Base-by-base conservation (phyloP, 148 eudicot genomes). In the Linanthus parryae region DNA sequence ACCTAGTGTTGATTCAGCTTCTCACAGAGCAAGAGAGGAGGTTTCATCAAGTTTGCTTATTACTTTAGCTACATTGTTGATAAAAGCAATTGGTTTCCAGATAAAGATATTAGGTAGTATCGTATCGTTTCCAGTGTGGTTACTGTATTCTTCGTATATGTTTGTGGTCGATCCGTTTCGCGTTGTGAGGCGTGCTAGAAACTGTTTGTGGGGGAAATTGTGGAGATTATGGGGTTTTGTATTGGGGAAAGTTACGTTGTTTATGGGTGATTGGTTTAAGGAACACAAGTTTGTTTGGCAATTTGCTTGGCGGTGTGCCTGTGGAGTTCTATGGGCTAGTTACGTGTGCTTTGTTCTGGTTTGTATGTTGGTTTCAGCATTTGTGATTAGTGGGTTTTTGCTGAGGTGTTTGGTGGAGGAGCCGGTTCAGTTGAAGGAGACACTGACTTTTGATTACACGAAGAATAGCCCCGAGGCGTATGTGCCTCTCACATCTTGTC, bases 381-480 rank as follows among this genome's bases (percentile, higher is more conserved):
- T 91, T 66, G 60, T 86, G 18, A 24, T 81, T 15, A 69, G 94
- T 70, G 89, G 84, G 36, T 19, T 91, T 44, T 15, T 77, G 19
- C 50, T 70, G 80, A 86, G 77, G 61, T 44, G 44, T 63, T 47
- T 86, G 48, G 84, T 81, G 16, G 82, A 80, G 54, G 86, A 91
- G 47, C 88, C 95, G 7, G 66, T 86, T 27, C 76, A 70, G 44
- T 62, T 69, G 30, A 71, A 69, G 39, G 80, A 83, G 29, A 41
- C 44, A 2, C 64, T 91, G 59, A 79, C 73, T 62, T 83, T 86
- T 10, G 97, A 91, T 62, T 91, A 78, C 67, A 91, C 95, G 0
- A 74, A 74, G 60, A 71, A 68, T 37, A 91, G 66, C 54, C 97
- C 95, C 0, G 75, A 57, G 15, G 86, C 89, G 18, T 65, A 73